Percentiles rank a stretch among this genome's conserved stretches.
phyloP scores from a whole-genome alignment of 352 stramenopile genomes.

The Phytophthora nicotianae region DNA sequence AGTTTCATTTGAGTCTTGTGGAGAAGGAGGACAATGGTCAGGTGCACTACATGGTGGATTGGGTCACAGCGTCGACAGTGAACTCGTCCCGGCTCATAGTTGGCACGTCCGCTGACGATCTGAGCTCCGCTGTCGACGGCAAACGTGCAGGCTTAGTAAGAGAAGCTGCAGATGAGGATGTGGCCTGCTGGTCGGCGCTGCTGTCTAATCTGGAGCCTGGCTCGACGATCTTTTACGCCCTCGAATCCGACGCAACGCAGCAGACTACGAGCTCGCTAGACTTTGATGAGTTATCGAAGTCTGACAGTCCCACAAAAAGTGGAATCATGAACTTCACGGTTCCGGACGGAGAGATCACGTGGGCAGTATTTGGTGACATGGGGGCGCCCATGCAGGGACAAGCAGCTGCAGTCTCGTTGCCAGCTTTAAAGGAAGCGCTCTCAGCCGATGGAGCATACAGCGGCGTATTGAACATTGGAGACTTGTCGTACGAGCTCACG shows the following conservation, averaged over 20 bases:
- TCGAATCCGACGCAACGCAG: conserved; percentile 33
- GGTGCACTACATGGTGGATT: conserved; percentile 75
- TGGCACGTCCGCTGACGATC: conserved; percentile 43
- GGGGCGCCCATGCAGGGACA: conserved; percentile 56
- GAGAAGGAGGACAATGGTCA: conserved; percentile 30
- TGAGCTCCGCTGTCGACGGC: conserved; percentile 41
- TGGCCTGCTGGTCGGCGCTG: conserved; percentile 67
- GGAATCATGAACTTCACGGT: conserved; percentile 54
- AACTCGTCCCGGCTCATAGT: conserved; percentile 48
- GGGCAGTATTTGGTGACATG: conserved; percentile 81
- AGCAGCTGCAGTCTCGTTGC: conserved; percentile 64
- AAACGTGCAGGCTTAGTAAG: conserved; percentile 54
- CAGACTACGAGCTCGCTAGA: conserved; percentile 20
- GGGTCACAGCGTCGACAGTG: conserved; percentile 49
- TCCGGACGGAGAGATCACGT: conserved; percentile 52
- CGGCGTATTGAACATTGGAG: conserved; percentile 75
- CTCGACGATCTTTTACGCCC: conserved; percentile 62
- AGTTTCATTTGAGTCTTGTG: conserved; percentile 77
- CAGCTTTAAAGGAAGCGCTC: conserved; percentile 63
- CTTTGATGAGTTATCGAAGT: conserved; percentile 24
- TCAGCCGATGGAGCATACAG: conserved; percentile 41
- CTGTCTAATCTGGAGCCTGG: conserved; percentile 52
- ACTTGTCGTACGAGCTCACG: conserved; percentile 75
- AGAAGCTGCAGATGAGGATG: conserved; percentile 37
- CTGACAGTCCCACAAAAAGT: conserved; percentile 7